Conservation (phyloP, 305 asterid species). For the Solanum chacoense region DNA sequence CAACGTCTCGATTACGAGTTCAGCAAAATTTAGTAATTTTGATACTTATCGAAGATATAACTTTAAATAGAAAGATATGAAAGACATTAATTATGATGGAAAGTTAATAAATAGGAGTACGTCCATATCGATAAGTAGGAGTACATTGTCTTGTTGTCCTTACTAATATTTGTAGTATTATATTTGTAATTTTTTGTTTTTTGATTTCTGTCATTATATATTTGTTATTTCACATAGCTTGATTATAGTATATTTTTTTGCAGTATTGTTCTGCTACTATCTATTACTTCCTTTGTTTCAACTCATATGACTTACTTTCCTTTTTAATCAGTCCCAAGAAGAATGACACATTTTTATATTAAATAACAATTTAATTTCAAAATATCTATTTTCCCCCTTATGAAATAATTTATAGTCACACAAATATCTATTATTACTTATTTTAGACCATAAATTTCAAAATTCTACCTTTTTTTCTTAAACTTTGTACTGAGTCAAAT, state of each 20-base stretch:
- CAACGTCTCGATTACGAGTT: background rate
- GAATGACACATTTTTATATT: too few species aligned
- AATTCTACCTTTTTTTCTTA: background rate
- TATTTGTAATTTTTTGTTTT: background rate
- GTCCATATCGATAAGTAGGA: too few species aligned
- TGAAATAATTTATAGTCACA: background rate
- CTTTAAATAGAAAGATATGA: background rate
- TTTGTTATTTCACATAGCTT: background rate
- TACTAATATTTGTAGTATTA: background rate
- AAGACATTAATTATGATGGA: background rate
- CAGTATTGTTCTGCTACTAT: background rate
- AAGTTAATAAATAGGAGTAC: background rate
- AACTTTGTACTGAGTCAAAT: too few species aligned
- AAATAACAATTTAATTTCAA: too few species aligned
- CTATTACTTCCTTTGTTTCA: background rate
- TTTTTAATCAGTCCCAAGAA: accelerated
- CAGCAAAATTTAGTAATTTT: background rate
- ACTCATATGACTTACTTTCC: too few species aligned
- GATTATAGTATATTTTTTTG: background rate
- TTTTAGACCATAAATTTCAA: background rate
- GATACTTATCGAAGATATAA: accelerated
- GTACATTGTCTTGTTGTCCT: background rate
- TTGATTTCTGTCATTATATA: background rate
- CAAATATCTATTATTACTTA: too few species aligned
- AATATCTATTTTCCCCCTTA: background rate